Base-by-base conservation (phyloP, 1,139 yeast genomes). In the Saccharomyces pastorianus region DNA sequence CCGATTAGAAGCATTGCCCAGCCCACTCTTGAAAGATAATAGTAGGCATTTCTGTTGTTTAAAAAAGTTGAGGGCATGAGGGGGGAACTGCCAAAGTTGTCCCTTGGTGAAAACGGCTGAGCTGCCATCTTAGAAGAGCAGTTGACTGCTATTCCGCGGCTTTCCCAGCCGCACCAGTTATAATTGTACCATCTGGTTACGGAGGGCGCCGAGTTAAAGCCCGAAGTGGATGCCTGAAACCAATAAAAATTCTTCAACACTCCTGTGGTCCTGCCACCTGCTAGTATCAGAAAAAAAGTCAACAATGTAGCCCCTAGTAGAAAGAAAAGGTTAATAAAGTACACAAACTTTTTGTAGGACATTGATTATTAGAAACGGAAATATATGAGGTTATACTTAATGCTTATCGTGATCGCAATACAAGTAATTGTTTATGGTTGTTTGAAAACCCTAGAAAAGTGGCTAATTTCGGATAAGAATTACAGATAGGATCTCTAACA, bases 141-240 rank as follows among this genome's bases (percentile, higher is more conserved):
- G 50, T 49, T 49, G 13, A 28, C 50, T 41, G 52, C 44, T 31
- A 52, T 73, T 51, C 76, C 74, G 58, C 69, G 63, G 28, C 55
- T 55, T 25, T 38, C 26, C 26, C 72, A 80, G 32, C 76, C 81
- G 72, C 95, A 87, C 57, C 75, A 64, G 52, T 78, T 76, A 70
- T 85, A 87, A 62, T 76, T 74, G 7, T 89, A 84, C 93, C 95
- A 87, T 68, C 88, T 75, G 4, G 82, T 74, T 46, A 70, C 63
- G 28, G 68, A 61, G 4, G 70, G 67, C 25, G 84, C 81, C 41
- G 78, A 77, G 7, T 76, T 64, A 54, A 84, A 78, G 14, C 68
- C 69, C 14, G 79, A 70, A 34, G 93, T 83, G 57, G 81, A 83
- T 23, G 86, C 88, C 64, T 83, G 74, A 44, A 87, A 71, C 84